These are phyloP conservation scores for Penicillium concentricum DNA, from an alignment of 2,329 filamentous ascomycete species.

Conservation along the genomic window DNA sequence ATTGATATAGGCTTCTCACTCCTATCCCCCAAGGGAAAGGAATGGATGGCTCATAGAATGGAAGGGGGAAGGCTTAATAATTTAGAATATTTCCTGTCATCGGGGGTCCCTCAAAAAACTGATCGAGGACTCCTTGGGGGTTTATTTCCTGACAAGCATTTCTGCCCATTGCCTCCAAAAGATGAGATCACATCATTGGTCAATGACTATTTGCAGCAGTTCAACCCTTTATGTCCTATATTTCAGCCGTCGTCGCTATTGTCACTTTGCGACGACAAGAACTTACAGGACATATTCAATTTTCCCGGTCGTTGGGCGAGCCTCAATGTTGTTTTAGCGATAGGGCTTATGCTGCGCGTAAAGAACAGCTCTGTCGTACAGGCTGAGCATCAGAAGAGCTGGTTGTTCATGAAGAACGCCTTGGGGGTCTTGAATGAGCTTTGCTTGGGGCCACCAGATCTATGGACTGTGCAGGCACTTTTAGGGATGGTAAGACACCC, in stretches of 20 bases:
- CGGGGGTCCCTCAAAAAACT: background rate
- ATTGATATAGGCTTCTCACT: background rate
- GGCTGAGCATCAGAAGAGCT: background rate
- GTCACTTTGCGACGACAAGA: background rate
- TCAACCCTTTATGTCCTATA: background rate
- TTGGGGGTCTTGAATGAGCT: background rate
- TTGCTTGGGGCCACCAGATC: background rate
- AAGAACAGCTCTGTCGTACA: background rate
- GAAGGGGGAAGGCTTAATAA: background rate
- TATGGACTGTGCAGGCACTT: background rate
- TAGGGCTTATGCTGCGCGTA: background rate
- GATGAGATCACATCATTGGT: background rate
- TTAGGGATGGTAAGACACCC: background rate
- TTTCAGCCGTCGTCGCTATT: background rate
- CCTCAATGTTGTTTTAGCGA: background rate
- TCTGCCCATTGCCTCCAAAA: background rate
- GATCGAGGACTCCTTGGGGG: background rate
- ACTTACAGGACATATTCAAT: background rate
- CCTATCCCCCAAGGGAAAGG: background rate
- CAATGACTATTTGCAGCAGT: background rate
- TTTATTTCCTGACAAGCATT: background rate
- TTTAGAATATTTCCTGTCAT: background rate
- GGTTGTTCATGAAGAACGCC: background rate
- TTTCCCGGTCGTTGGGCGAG: background rate
- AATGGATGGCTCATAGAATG: background rate